These are phyloP conservation scores for Musa itinerans DNA, from an alignment of 176 grass and related monocot genomes.

Conservation along the genomic window DNA sequence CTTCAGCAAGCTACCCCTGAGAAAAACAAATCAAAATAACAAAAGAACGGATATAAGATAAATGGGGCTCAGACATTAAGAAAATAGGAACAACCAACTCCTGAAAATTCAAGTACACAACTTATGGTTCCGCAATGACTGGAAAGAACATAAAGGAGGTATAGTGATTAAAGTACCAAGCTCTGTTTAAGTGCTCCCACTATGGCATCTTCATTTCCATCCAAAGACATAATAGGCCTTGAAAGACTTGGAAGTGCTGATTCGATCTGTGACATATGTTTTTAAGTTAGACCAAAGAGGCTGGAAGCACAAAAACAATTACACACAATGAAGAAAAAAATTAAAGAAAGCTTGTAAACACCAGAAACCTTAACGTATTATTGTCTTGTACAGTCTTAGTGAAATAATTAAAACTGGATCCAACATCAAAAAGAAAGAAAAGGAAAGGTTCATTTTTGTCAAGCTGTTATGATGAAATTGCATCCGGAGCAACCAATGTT, in stretches of 20 bases:
- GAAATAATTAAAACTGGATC: no score
- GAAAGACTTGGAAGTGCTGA: constrained; percentile 23
- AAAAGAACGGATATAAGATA: neutral
- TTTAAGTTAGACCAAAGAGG: neutral
- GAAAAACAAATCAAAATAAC: neutral
- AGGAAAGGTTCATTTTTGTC: no score
- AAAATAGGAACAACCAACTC: neutral
- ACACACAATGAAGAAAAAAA: neutral
- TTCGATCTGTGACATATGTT: constrained; percentile 39
- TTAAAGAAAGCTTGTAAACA: neutral
- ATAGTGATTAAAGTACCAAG: constrained; percentile 14
- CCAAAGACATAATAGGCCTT: constrained; percentile 25
- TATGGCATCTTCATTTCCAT: constrained; percentile 26
- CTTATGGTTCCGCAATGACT: neutral
- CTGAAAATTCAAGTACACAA: neutral
- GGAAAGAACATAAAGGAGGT: neutral
- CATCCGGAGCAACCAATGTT: no score
- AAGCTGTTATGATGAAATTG: no score
- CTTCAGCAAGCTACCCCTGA: neutral
- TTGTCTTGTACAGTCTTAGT: no score
- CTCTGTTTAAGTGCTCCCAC: constrained; percentile 29
- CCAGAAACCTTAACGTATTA: neutral
- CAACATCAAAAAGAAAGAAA: no score
- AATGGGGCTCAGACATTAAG: neutral
- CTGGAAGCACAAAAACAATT: neutral